Base-by-base conservation (phyloP, 2,329 filamentous ascomycete genomes). In the Samsoniella hepiali region DNA sequence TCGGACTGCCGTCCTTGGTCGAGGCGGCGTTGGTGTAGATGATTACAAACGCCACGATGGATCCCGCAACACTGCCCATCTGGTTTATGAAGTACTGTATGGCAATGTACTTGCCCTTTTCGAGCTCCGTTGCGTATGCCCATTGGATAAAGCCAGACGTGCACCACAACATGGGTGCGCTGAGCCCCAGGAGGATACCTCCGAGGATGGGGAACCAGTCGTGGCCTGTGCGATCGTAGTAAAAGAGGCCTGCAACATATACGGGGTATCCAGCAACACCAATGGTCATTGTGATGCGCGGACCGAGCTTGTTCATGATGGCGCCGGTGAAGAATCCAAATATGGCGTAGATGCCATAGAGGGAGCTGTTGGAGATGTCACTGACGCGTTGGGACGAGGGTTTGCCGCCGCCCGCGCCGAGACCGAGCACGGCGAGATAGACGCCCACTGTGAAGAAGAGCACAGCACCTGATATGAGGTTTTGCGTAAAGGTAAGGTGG, bases 381-480 rank as follows among this genome's bases (percentile, higher is more conserved):
- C 44, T 53, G 47, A 64, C 62, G 36, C 36, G 44, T 38, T 60
- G 56, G 10, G 62, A 67, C n/a, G 51, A 53, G 27, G 62, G 65
- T 50, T 67, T 66, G 27, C 65, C 63, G 11, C 65, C 65, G 22
- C 65, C 65, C 9, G 65, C 65, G n/a, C 65, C 65, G 27, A 67
- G 62, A 8, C 65, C 65, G 49, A 60, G 56, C 15, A 67, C 42
- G 27, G 65, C 65, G n/a, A 65, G 56, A 22, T 65, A 67, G 42
- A 67, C 60, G n/a, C 65, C 62, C 29, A 62, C 59, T n/a, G 56
- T 50, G 38, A 61, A 66, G 64, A 66, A 64, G 44, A 66, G 65
- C 5, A 64, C 51, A 44, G 54, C 34, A 29, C 55, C 63, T 11
- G 42, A 45, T 49, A 63, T 65, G 44, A 63, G 54, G 62, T 63